These are phyloP conservation scores for Nannochloris sp. DNA, from an alignment of 139 green algal species.

Conservation along the genomic window DNA sequence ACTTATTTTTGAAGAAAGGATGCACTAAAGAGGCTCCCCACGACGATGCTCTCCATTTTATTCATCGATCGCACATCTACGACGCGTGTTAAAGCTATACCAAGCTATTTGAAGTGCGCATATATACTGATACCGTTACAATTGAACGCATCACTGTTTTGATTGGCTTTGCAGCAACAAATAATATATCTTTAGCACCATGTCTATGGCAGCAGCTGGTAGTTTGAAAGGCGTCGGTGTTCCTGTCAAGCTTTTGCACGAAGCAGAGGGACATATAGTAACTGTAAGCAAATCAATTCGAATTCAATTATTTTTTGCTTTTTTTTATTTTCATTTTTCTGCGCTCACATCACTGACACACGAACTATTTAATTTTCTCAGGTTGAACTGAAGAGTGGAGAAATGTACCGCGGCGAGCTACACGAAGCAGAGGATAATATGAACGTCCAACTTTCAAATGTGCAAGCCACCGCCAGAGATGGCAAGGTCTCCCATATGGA, in stretches of 20 bases:
- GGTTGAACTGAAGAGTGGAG: conserved; percentile 93
- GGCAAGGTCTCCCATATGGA: conserved; percentile 50
- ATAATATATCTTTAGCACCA: background rate
- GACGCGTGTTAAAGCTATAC: no score
- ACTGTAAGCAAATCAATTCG: conserved; percentile 59
- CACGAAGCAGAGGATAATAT: conserved; percentile 96
- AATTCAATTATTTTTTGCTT: background rate
- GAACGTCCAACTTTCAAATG: conserved; percentile 94
- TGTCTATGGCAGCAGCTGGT: conserved; percentile 20
- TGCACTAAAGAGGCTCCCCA: no score
- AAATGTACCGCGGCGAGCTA: conserved; percentile 92
- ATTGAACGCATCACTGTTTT: background rate
- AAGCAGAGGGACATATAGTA: conserved; percentile 91
- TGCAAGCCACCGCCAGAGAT: conserved; percentile 74
- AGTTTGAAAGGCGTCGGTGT: conserved; percentile 55
- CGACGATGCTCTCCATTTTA: no score
- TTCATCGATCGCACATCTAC: no score
- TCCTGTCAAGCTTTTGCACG: conserved; percentile 95
- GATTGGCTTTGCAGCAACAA: background rate
- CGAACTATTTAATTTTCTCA: no score
- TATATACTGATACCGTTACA: no score
- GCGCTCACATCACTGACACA: no score
- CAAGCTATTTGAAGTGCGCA: no score
- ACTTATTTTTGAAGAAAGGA: no score
- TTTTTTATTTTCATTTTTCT: background rate